phyloP scores from a whole-genome alignment of 2,329 filamentous ascomycete species.

The Tympanopsis confertula region DNA sequence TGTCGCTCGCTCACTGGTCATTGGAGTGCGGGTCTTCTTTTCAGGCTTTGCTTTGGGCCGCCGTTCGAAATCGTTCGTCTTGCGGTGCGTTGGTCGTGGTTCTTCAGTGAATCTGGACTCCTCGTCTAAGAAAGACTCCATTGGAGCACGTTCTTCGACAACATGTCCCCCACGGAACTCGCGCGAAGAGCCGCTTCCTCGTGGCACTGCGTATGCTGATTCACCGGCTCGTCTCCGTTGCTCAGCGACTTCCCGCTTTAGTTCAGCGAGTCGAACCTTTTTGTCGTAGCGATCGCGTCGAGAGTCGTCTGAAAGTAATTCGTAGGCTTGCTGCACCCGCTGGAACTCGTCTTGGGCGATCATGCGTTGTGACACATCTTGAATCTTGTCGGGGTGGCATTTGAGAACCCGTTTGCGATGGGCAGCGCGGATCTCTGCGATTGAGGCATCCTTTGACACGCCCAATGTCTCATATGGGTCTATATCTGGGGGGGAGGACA shows the following conservation, averaged over 20 bases:
- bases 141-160: conserved; percentile 28
- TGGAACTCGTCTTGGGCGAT: conserved; percentile 49
- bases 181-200: conserved; percentile 9
- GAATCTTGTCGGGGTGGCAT: conserved; percentile 46
- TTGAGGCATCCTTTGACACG: conserved; percentile 33
- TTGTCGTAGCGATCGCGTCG: conserved; percentile 41
- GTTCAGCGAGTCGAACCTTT: conserved; percentile 34
- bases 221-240: conserved; percentile 9
- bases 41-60: background rate
- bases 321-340: conserved; percentile 52
- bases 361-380: conserved; percentile 40
- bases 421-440: conserved; percentile 35
- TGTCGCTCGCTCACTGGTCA: background rate
- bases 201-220: conserved; percentile 3
- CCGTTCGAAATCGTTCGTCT: background rate
- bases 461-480: conserved; percentile 44
- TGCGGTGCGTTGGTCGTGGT: background rate
- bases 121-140: conserved; percentile 20
- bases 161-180: conserved; percentile 26
- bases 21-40: background rate
- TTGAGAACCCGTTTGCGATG: conserved; percentile 46
- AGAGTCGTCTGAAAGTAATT: conserved; percentile 46
- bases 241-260: conserved; percentile 34
- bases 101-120: conserved; percentile 19
- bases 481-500: conserved; percentile 29